These are phyloP conservation scores for Litchi chinensis DNA, from an alignment of 345 rosid genomes.

Conservation along the genomic window DNA sequence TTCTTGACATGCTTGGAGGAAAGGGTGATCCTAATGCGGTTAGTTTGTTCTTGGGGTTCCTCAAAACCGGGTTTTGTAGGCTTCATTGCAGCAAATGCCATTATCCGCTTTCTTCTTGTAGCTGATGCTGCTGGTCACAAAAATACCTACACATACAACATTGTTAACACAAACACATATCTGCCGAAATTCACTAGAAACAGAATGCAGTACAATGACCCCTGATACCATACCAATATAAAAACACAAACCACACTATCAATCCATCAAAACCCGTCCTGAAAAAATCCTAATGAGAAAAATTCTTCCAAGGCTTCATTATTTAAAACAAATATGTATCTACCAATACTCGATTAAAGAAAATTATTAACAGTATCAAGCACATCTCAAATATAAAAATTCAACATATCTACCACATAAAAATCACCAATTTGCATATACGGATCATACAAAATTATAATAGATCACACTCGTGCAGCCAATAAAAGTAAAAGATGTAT, in stretches of 20 bases:
- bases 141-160: background rate
- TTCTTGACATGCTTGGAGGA: conserved; percentile 48
- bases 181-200: background rate
- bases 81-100: conserved; percentile 22
- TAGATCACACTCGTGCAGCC: background rate
- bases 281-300: no score
- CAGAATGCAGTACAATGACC: background rate
- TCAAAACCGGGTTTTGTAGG: conserved; percentile 41
- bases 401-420: background rate
- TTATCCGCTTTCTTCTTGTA: background rate
- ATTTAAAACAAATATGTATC: background rate
- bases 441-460: background rate
- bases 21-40: conserved; percentile 45
- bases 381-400: background rate
- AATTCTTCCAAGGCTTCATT: background rate
- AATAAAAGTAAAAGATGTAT: background rate
- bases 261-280: background rate
- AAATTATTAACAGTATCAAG: background rate
- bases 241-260: background rate
- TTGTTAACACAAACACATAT: no score
- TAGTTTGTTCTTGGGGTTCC: conserved; percentile 35
- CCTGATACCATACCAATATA: background rate
- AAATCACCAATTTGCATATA: background rate
- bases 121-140: background rate
- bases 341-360: no score